Evolutionary conservation across 2,329 filamentous ascomycete genomes (phyloP).

Genomic region (Teratosphaeria nubilosa): DNA sequence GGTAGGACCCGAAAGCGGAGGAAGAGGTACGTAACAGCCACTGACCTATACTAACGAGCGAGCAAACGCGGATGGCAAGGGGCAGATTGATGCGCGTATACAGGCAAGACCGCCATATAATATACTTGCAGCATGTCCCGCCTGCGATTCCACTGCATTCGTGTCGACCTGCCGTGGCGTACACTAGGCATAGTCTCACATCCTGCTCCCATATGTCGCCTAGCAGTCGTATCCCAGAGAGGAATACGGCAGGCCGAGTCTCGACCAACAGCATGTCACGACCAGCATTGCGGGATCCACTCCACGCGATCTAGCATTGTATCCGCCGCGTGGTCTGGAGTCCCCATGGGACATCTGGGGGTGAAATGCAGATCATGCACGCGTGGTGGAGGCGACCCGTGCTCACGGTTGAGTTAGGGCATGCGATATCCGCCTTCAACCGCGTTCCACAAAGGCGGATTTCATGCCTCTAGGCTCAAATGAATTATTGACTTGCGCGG

Average conservation of each 20-base stretch:
- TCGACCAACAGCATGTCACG: background rate
- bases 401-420: background rate
- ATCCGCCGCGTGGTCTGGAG: background rate
- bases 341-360: background rate
- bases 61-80: background rate
- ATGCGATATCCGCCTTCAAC: background rate
- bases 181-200: background rate
- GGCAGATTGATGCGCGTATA: background rate
- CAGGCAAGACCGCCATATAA: background rate
- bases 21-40: background rate
- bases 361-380: background rate
- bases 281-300: background rate
- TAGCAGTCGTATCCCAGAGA: background rate
- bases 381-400: background rate
- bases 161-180: background rate
- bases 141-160: background rate
- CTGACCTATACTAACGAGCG: background rate
- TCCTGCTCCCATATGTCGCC: background rate
- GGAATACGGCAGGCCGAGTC: background rate
- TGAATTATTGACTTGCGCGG: background rate
- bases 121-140: background rate
- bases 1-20: background rate
- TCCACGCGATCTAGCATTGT: background rate
- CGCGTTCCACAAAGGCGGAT: background rate
- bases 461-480: background rate